These are phyloP conservation scores for Solanum hybrid DNA, from an alignment of 305 asterid genomes.

Conservation along the genomic window DNA sequence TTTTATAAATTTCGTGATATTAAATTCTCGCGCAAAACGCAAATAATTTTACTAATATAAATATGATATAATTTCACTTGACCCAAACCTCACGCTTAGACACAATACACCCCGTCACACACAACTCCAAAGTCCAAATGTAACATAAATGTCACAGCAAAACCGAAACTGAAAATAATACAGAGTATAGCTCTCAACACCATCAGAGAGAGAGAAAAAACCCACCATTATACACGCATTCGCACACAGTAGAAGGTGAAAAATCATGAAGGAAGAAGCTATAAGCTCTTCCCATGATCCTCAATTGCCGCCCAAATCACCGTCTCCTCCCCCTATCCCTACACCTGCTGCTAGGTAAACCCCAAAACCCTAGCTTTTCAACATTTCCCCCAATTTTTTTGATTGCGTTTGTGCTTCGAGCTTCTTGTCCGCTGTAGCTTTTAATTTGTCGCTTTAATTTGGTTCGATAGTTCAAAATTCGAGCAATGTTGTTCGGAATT, in stretches of 20 bases:
- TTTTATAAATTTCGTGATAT: no score
- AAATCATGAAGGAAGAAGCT: slow-evolving; percentile 79
- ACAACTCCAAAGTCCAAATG: background rate
- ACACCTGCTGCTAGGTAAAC: slow-evolving; percentile 90
- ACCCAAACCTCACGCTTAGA: background rate
- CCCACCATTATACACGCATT: background rate
- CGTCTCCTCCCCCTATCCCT: slow-evolving; percentile 63
- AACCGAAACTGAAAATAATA: background rate
- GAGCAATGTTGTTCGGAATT: background rate
- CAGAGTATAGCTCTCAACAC: background rate
- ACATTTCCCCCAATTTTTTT: background rate
- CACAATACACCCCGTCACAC: background rate
- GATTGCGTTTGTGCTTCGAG: background rate
- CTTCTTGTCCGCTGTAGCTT: background rate
- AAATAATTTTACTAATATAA: rapidly evolving
- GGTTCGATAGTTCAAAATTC: background rate
- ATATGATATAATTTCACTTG: background rate
- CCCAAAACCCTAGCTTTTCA: slow-evolving; percentile 21
- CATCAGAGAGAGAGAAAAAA: background rate
- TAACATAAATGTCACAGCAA: background rate
- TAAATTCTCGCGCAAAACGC: rapidly evolving
- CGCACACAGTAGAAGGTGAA: background rate
- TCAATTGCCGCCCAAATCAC: slow-evolving; percentile 52
- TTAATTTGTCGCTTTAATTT: background rate
- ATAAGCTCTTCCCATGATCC: slow-evolving; percentile 83